These are phyloP conservation scores for Vaccinium macrocarpon DNA, from an alignment of 148 eudicot genomes.

Conservation along the genomic window DNA sequence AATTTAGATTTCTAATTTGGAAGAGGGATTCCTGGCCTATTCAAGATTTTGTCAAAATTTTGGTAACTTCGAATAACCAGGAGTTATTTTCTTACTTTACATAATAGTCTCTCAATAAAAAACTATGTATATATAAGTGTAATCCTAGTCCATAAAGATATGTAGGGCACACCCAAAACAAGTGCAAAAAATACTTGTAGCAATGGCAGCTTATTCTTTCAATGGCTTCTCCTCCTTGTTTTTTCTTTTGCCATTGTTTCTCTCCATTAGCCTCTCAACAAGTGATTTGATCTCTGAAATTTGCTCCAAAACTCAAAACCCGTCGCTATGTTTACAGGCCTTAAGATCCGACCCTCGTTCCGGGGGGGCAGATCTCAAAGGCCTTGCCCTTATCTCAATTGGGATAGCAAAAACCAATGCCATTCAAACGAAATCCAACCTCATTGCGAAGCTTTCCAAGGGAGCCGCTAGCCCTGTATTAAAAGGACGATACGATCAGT, in stretches of 20 bases:
- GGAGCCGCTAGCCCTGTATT: not conserved
- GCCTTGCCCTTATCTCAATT: constrained; percentile 9
- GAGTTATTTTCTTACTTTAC: not conserved
- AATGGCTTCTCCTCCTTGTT: not conserved
- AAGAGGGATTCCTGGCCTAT: no score
- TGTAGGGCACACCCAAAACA: not conserved
- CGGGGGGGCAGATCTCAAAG: constrained; percentile 8
- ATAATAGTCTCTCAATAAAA: not conserved
- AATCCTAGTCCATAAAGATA: not conserved
- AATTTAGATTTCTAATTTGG: no score
- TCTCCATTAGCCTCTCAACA: constrained; percentile 17
- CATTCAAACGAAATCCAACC: not conserved
- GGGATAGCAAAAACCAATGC: not conserved
- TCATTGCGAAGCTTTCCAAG: not conserved
- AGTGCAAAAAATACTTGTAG: not conserved
- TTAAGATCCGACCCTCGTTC: constrained; percentile 11
- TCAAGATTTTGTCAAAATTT: no score
- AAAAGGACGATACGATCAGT: not conserved
- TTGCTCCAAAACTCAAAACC: constrained; percentile 19
- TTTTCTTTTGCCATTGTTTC: not conserved
- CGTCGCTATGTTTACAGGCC: constrained; percentile 1
- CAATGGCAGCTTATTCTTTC: not conserved
- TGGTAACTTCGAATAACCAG: no score
- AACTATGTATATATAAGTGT: not conserved
- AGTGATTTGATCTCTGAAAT: constrained; percentile 6